phyloP scores from a whole-genome alignment of 2,329 filamentous ascomycete genomes.

The Trichoderma lentiforme region DNA sequence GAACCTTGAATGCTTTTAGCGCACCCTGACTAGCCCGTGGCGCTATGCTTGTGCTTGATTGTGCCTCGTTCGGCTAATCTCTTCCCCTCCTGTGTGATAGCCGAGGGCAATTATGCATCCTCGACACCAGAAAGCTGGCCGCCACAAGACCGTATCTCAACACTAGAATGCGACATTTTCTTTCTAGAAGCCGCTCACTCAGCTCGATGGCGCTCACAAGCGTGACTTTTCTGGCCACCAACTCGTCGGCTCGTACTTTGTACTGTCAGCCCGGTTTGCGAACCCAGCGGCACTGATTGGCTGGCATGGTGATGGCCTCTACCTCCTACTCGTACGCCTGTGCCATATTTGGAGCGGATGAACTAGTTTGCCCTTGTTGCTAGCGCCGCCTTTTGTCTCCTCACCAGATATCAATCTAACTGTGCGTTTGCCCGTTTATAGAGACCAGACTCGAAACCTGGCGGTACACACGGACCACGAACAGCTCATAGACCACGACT shows the following conservation, averaged over 20 bases:
- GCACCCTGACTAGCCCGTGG: neutral
- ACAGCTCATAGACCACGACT: neutral
- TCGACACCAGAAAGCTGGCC: neutral
- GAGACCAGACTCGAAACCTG: neutral
- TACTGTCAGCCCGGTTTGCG: neutral
- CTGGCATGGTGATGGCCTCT: neutral
- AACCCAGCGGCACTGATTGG: neutral
- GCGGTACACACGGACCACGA: conserved; percentile 5
- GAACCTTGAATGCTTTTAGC: neutral
- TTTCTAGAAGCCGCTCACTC: conserved; percentile 12
- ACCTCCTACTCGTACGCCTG: neutral
- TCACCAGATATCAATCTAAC: neutral
- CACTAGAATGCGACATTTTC: conserved; percentile 19
- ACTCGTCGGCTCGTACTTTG: neutral
- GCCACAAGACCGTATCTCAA: neutral
- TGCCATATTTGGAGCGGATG: neutral
- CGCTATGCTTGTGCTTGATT: neutral
- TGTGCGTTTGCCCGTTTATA: neutral
- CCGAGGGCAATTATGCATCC: neutral
- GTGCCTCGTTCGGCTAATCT: neutral
- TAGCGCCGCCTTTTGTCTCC: neutral
- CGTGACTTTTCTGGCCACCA: neutral
- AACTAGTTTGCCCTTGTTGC: neutral
- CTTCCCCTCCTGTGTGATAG: neutral
- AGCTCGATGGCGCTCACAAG: neutral